Conservation (phyloP, 2,329 filamentous ascomycete genomes). For the Podosphaera aphanis region DNA sequence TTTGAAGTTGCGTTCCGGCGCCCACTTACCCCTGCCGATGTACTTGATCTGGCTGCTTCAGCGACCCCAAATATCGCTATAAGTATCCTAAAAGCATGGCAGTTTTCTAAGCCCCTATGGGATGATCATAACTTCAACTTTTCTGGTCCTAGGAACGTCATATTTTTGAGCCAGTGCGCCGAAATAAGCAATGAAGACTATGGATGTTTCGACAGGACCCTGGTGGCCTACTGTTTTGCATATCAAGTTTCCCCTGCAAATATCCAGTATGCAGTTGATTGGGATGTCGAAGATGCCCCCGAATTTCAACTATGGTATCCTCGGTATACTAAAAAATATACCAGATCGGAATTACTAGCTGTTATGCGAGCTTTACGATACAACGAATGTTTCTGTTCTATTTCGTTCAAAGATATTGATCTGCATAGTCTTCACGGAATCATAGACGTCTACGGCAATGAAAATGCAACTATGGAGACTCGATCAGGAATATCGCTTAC, state of each 20-base stretch:
- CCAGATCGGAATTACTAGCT: conserved; percentile 38
- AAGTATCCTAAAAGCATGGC: conserved; percentile 34
- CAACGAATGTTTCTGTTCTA: conserved; percentile 43
- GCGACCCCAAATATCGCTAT: conserved; percentile 40
- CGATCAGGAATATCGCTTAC: conserved; percentile 23
- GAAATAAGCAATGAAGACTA: conserved; percentile 32
- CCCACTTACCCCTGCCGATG: conserved; percentile 30
- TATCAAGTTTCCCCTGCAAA: conserved; percentile 41
- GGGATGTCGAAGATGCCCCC: conserved; percentile 40
- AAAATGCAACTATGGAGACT: conserved; percentile 36
- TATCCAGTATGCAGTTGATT: conserved; percentile 38
- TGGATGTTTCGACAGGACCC: conserved; percentile 37
- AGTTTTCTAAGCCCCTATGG: conserved; percentile 42
- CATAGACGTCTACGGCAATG: conserved; percentile 33
- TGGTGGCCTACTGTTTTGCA: conserved; percentile 45
- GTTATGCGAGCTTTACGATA: conserved; percentile 47
- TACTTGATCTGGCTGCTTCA: conserved; percentile 37
- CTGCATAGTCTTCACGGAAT: conserved; percentile 41
- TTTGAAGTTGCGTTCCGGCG: conserved; percentile 40
- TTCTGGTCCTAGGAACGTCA: conserved; percentile 30
- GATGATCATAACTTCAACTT: conserved; percentile 37
- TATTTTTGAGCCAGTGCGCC: conserved; percentile 22
- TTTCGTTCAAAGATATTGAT: conserved; percentile 41
- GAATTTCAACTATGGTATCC: conserved; percentile 40
- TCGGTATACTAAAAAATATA: conserved; percentile 29